Conservation (phyloP, 148 eudicot genomes). For the Salicornia ramosissima region DNA sequence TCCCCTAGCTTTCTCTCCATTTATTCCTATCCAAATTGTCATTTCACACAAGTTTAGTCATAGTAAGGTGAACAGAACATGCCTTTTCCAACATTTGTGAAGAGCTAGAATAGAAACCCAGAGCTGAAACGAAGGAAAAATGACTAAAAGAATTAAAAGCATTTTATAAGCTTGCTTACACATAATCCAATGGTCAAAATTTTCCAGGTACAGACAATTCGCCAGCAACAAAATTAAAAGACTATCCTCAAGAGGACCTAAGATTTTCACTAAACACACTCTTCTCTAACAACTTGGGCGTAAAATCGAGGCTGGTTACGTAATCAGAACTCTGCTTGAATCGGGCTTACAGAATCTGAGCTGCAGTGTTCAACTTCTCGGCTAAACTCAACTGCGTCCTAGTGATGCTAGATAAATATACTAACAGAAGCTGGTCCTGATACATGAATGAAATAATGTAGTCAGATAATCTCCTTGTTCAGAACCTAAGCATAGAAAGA, state of each 20-base stretch:
- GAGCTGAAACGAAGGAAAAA: too few relatives aligned
- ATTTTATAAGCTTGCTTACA: constrained; percentile 7
- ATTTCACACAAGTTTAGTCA: too few relatives aligned
- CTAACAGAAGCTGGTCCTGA: constrained; percentile 86
- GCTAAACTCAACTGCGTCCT: constrained; percentile 87
- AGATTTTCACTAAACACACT: constrained; percentile 14
- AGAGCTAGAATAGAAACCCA: too few relatives aligned
- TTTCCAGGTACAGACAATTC: constrained; percentile 18
- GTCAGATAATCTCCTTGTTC: constrained; percentile 1
- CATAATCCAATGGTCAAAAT: constrained; percentile 17
- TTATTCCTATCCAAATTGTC: too few relatives aligned
- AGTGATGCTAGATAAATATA: constrained; percentile 86
- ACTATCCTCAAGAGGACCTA: neutral
- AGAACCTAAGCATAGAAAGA: neutral
- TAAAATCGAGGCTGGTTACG: neutral
- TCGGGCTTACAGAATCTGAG: constrained; percentile 65
- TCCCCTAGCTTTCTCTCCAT: too few relatives aligned
- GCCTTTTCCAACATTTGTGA: too few relatives aligned
- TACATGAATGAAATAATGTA: neutral
- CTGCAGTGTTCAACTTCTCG: constrained; percentile 93
- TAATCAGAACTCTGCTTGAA: constrained; percentile 6
- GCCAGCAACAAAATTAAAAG: constrained; percentile 4
- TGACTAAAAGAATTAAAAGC: neutral
- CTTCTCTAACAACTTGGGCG: neutral
- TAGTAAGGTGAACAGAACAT: too few relatives aligned